Percentiles rank a stretch among this genome's conserved stretches.
These are phyloP conservation scores for Orbilia ellipsospora DNA, from an alignment of 2,329 filamentous ascomycete species.

Conservation along the genomic window DNA sequence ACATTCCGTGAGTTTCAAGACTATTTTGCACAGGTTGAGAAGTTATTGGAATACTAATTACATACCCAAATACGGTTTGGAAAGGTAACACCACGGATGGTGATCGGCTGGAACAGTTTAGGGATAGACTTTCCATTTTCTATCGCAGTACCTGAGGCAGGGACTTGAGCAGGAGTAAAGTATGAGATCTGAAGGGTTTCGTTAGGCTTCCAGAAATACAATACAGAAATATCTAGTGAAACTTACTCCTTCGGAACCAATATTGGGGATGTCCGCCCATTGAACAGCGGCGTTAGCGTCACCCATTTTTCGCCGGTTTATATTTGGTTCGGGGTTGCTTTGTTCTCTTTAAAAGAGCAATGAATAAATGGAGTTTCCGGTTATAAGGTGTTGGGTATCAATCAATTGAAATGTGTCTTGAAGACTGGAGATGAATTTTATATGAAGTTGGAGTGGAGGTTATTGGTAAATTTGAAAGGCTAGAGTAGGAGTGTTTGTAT, in stretches of 20 bases:
- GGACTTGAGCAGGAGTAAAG: conserved; percentile 66
- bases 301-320: conserved; percentile 5
- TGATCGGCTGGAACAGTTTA: conserved; percentile 65
- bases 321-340: conserved; percentile 6
- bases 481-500: no score
- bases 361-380: neutral
- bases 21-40: neutral
- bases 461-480: no score
- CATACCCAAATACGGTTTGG: conserved; percentile 73
- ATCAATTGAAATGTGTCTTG: no score
- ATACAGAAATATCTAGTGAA: neutral
- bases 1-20: neutral
- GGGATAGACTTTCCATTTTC: conserved; percentile 67
- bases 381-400: no score
- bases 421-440: no score
- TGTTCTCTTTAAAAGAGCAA: neutral
- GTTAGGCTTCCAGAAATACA: conserved; percentile 11
- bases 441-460: no score
- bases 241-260: conserved; percentile 44
- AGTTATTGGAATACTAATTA: conserved; percentile 43
- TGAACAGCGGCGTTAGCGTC: conserved; percentile 21
- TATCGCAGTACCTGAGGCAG: conserved; percentile 64
- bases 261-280: conserved; percentile 32
- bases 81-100: conserved; percentile 67
- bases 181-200: conserved; percentile 62